Base-by-base conservation (phyloP, 306 rosid species). In the Quercus cerris region DNA sequence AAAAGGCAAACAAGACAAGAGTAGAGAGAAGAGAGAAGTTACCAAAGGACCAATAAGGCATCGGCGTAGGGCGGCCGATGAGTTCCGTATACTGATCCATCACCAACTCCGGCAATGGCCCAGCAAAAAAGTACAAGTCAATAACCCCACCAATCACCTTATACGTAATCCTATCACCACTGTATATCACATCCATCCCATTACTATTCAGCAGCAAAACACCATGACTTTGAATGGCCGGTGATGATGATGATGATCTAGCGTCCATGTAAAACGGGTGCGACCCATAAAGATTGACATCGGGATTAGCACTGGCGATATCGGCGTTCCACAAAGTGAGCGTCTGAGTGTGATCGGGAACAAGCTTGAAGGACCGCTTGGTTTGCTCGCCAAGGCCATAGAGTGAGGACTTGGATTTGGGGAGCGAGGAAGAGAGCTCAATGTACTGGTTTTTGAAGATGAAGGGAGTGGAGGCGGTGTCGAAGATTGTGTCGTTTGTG, bases 11-110 rank as follows among this genome's bases (percentile, higher is more conserved):
- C 46, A 31, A 55, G 6, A 69, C 10, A 19, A 55, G 28, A 30
- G 4, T n/a, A 15, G 1, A 25, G 3, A 19, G 46, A 7, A 38
- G 46, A 38, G 10, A 7, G 12, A 72, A 82, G 89, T 82, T 88
- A 94, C 98, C 98, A 46, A 94, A 94, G 44, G 97, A 92, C 98
- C 97, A 94, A 38, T 91, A 94, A 12, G 94, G 97, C 94, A 94
- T 87, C 0, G 92, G 97, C 52, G 91, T 80, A 69, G 97, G 98
- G 56, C 94, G 89, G 11, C 98, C 98, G 73, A 92, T 83, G 73
- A 94, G 78, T 81, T 87, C 83, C 4, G 97, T 94, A 51, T 91
- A 92, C 84, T 94, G 98, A 5, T 92, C 92, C 81, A 89, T 74
- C 69, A 92, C 97, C 81, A 82, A 49, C 20, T 85, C 90, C 2